Percentiles rank a stretch among this genome's conserved stretches.
These are phyloP conservation scores for Neurospora sp. DNA, from an alignment of 495 filamentous ascomycete genomes.

Conservation along the genomic window DNA sequence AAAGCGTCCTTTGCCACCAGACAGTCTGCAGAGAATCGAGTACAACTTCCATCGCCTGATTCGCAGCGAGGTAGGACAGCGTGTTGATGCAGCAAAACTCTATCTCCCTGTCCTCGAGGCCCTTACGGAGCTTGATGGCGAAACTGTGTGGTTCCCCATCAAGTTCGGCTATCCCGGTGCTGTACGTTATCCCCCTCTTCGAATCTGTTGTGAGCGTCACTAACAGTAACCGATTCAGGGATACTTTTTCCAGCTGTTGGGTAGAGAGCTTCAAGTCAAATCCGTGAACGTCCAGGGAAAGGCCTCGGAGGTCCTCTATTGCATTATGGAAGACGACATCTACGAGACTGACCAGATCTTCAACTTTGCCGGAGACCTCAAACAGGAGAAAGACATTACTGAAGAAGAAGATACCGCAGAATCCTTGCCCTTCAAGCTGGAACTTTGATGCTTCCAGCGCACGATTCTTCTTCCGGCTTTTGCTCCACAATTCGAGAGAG, in stretches of 20 bases:
- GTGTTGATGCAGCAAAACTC: not conserved
- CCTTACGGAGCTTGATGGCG: not conserved
- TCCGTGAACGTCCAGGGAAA: not conserved
- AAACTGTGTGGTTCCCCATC: not conserved
- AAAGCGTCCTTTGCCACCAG: not conserved
- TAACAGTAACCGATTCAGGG: not conserved
- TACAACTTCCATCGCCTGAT: not conserved
- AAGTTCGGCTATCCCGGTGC: not conserved
- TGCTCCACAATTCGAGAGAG: not conserved
- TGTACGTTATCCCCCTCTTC: not conserved
- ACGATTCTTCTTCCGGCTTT: not conserved
- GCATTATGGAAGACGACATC: not conserved
- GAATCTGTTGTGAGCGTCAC: not conserved
- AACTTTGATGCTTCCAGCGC: not conserved
- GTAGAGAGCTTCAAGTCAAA: not conserved
- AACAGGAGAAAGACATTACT: not conserved
- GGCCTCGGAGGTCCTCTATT: not conserved
- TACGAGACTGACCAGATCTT: not conserved
- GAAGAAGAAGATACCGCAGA: not conserved
- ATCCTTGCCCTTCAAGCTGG: not conserved
- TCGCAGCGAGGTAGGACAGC: not conserved
- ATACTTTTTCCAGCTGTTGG: not conserved
- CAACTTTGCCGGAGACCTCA: not conserved
- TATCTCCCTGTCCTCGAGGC: not conserved
- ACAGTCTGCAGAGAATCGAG: not conserved